Conservation (phyloP, 164 flowering plant species). For the Buxus sempervirens region DNA sequence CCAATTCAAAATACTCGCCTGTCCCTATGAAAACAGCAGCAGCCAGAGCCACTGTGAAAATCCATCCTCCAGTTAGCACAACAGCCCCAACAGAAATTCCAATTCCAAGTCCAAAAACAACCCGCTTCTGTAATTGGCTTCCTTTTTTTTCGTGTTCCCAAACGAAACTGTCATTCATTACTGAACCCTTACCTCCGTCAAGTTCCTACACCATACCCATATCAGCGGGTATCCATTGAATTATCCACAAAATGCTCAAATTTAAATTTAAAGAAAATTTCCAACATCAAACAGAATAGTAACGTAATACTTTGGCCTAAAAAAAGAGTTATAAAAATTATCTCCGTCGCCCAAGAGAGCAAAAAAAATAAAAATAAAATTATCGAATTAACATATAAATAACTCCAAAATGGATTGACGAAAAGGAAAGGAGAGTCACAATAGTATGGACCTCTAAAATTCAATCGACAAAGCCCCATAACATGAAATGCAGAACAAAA, state of each 20-base stretch:
- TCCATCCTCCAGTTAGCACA: constrained; percentile 44
- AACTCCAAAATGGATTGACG: too few relatives aligned
- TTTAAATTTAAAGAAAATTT: not conserved
- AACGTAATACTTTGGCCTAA: not conserved
- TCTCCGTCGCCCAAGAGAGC: not conserved
- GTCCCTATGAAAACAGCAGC: constrained; percentile 72
- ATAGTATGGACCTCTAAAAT: not conserved
- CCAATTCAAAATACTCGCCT: constrained; percentile 89
- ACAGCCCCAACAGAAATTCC: constrained; percentile 59
- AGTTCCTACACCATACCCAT: constrained; percentile 47
- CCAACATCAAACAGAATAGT: not conserved
- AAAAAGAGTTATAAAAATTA: not conserved
- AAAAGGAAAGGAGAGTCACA: not conserved
- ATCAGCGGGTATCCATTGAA: constrained; percentile 20
- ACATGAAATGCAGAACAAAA: not conserved
- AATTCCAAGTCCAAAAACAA: constrained; percentile 81
- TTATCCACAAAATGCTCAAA: not conserved
- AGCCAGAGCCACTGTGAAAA: constrained; percentile 39
- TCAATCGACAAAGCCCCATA: too few relatives aligned
- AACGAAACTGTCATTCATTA: constrained; percentile 21
- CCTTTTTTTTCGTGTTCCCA: constrained; percentile 40
- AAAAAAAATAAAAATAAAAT: too few relatives aligned
- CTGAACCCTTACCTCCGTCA: constrained; percentile 18
- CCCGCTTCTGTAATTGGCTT: constrained; percentile 73
- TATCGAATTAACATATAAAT: too few relatives aligned